Conservation (phyloP, 2,329 filamentous ascomycete genomes). For the Aspergillus sp. region DNA sequence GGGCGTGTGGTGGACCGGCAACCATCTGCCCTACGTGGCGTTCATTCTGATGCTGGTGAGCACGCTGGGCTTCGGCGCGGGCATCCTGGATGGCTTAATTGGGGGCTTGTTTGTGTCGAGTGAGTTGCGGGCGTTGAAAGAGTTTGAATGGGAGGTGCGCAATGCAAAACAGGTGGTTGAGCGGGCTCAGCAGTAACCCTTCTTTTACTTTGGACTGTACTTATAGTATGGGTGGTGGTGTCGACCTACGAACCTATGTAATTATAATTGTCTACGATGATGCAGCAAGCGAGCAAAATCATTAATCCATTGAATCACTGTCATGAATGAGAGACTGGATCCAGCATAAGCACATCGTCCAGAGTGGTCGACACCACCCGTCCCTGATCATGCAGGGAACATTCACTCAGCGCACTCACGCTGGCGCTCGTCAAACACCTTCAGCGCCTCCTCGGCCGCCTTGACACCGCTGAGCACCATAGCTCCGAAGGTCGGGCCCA, state of each 20-base stretch:
- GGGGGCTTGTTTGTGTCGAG: conserved; percentile 81
- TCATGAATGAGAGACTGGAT: conserved; percentile 6
- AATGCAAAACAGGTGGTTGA: conserved; percentile 50
- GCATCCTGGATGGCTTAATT: conserved; percentile 80
- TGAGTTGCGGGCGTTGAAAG: conserved; percentile 77
- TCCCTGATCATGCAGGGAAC: neutral
- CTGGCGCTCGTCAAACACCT: conserved; percentile 73
- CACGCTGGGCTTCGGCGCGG: conserved; percentile 72
- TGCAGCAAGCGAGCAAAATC: neutral
- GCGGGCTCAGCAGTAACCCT: neutral
- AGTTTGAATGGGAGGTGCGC: conserved; percentile 90
- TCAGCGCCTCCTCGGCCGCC: conserved; percentile 82
- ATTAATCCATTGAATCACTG: neutral
- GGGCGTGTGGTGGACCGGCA: conserved; percentile 75
- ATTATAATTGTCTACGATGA: neutral
- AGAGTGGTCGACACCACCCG: neutral
- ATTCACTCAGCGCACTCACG: conserved; percentile 63
- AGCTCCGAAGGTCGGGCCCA: conserved; percentile 85
- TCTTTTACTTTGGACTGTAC: neutral
- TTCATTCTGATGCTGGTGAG: conserved; percentile 79
- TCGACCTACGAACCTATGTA: neutral
- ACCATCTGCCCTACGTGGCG: conserved; percentile 67
- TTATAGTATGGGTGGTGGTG: too few species aligned
- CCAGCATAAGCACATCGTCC: neutral
- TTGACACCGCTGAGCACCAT: conserved; percentile 88